Evolutionary conservation across 805 yeast species (phyloP).

Genomic region (Candida vaughaniae): DNA sequence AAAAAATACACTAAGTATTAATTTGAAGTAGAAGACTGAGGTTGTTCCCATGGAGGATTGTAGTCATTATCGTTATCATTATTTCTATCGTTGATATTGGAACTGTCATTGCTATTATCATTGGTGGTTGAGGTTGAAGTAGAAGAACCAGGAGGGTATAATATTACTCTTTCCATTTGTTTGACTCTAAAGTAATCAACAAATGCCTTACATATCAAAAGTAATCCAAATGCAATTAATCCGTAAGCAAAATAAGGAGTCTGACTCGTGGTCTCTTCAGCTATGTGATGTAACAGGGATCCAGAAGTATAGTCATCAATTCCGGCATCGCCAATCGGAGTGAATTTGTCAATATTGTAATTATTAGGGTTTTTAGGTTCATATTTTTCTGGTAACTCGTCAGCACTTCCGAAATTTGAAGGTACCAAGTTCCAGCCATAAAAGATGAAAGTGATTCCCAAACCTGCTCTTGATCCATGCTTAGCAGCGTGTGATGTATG

Average conservation of each 20-base stretch:
- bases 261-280: conserved; percentile 6
- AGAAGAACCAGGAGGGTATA: conserved; percentile 20
- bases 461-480: conserved; percentile 90
- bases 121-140: not conserved
- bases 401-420: conserved; percentile 38
- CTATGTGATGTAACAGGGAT: conserved; percentile 15
- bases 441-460: conserved; percentile 79
- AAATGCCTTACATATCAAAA: conserved; percentile 65
- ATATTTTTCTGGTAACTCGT: conserved; percentile 30
- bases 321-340: conserved; percentile 25
- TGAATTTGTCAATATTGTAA: conserved; percentile 28
- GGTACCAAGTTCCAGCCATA: conserved; percentile 50
- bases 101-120: not conserved
- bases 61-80: conserved; percentile 3
- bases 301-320: conserved; percentile 32
- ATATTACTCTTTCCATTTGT: conserved; percentile 65
- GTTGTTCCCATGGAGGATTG: conserved; percentile 1
- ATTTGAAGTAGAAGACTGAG: conserved; percentile 1
- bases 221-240: conserved; percentile 65
- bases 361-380: conserved; percentile 35
- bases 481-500: conserved; percentile 98
- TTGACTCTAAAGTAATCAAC: conserved; percentile 74
- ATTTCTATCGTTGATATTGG: too few relatives aligned
- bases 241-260: conserved; percentile 60
- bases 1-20: conserved; percentile 1